These are phyloP conservation scores for Claviceps africana DNA, from an alignment of 2,329 filamentous ascomycete species.

Conservation along the genomic window DNA sequence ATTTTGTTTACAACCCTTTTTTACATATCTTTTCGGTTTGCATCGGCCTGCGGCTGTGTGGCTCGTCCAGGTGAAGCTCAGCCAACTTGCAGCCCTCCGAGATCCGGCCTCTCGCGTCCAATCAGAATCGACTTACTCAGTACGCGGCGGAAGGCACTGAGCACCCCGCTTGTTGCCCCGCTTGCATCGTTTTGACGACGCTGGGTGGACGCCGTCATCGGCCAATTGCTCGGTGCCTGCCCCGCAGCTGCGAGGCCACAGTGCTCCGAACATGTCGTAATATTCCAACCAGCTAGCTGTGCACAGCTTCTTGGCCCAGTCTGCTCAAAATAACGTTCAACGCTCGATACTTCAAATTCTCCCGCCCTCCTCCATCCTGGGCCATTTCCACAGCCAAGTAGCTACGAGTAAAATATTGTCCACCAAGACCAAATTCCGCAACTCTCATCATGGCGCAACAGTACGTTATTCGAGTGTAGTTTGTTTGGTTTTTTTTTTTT, in stretches of 20 bases:
- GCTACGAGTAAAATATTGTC: background rate
- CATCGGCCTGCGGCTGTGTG: no score
- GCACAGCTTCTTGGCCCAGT: background rate
- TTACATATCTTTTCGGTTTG: no score
- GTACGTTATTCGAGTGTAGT: background rate
- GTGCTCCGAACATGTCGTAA: constrained; percentile 2
- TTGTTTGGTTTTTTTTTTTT: background rate
- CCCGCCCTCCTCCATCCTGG: background rate
- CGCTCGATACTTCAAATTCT: background rate
- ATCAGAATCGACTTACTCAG: background rate
- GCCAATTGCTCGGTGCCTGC: constrained; percentile 1
- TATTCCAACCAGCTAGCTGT: background rate
- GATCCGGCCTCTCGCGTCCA: constrained; percentile 1
- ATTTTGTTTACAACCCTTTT: no score
- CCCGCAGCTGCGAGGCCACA: constrained; percentile 3
- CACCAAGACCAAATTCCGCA: background rate
- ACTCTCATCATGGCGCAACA: constrained; percentile 2
- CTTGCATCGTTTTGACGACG: no score
- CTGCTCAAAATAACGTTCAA: background rate
- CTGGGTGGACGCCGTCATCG: background rate
- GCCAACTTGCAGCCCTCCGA: background rate
- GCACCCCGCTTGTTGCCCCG: background rate
- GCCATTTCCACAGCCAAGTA: background rate
- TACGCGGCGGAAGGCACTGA: background rate
- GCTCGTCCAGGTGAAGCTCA: no score